These are phyloP conservation scores for Gigaspora rosea DNA, from an alignment of 192 early-diverging fungal species.

Conservation along the genomic window DNA sequence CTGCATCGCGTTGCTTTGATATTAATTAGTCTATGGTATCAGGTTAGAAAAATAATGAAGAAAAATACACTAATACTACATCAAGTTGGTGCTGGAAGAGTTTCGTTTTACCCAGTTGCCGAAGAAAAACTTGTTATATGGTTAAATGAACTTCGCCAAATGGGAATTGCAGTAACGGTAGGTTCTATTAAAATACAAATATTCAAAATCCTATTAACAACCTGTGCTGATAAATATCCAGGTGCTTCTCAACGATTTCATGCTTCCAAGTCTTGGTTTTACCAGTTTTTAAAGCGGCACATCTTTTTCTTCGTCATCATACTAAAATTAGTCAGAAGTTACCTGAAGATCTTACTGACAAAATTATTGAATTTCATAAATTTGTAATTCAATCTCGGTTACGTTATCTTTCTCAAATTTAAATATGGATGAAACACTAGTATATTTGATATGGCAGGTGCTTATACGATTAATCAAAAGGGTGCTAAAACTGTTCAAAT, in stretches of 20 bases:
- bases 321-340: constrained; percentile 13
- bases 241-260: neutral
- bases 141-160: neutral
- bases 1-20: neutral
- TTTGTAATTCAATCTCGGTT: neutral
- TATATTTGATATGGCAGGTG: constrained; percentile 8
- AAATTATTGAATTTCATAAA: neutral
- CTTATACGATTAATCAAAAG: neutral
- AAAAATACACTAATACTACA: neutral
- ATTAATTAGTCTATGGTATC: neutral
- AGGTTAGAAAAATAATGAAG: neutral
- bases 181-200: neutral
- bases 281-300: neutral
- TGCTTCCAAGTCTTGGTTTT: neutral
- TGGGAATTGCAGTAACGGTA: neutral
- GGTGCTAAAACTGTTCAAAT: constrained; percentile 20
- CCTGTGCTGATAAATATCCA: neutral
- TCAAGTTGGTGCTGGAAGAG: neutral
- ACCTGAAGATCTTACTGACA: constrained; percentile 10
- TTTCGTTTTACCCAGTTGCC: neutral
- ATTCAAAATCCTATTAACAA: neutral
- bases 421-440: constrained; percentile 6
- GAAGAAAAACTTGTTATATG: neutral
- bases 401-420: neutral
- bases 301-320: neutral